phyloP scores from a whole-genome alignment of 1,284 basidiomycete species.

The Mycosarcoma maydis region DNA sequence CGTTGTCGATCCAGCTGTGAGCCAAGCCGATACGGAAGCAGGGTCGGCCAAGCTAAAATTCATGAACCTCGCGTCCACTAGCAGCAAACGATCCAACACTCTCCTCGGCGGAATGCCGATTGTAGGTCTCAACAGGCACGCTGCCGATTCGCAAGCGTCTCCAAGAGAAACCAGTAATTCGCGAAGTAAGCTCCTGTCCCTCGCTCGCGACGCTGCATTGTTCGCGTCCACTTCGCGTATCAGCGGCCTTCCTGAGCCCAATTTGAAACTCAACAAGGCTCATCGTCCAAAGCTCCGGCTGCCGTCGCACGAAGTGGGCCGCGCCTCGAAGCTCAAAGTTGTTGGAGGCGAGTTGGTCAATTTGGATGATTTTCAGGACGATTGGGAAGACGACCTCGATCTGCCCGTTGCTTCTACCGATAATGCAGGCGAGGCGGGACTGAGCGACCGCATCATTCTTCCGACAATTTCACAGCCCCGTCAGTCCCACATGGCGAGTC shows the following conservation, averaged over 20 bases:
- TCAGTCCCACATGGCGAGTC: not conserved
- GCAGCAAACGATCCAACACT: not conserved
- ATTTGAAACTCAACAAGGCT: conserved; percentile 18
- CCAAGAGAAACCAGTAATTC: conserved; percentile 9
- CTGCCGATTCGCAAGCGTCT: not conserved
- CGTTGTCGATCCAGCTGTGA: not conserved
- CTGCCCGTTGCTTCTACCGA: not conserved
- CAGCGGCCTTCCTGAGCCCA: conserved; percentile 4
- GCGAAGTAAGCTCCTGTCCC: conserved; percentile 22
- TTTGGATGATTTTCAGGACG: conserved; percentile 26
- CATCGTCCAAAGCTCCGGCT: conserved; percentile 37
- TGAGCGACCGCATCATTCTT: conserved; percentile 8
- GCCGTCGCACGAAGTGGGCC: conserved; percentile 5
- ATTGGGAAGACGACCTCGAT: conserved; percentile 32
- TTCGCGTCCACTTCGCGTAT: not conserved
- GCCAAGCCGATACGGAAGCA: not conserved
- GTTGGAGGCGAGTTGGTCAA: conserved; percentile 31
- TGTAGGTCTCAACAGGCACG: conserved; percentile 6
- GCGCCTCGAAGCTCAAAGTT: conserved; percentile 10
- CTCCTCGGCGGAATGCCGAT: conserved; percentile 7
- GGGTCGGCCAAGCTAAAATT: conserved; percentile 13
- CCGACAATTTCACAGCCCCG: not conserved
- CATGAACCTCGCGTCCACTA: conserved; percentile 3
- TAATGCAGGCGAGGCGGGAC: not conserved
- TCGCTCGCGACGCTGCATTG: conserved; percentile 1